These are phyloP conservation scores for Neofusicoccum laricinum DNA, from an alignment of 2,329 filamentous ascomycete species.

Conservation along the genomic window DNA sequence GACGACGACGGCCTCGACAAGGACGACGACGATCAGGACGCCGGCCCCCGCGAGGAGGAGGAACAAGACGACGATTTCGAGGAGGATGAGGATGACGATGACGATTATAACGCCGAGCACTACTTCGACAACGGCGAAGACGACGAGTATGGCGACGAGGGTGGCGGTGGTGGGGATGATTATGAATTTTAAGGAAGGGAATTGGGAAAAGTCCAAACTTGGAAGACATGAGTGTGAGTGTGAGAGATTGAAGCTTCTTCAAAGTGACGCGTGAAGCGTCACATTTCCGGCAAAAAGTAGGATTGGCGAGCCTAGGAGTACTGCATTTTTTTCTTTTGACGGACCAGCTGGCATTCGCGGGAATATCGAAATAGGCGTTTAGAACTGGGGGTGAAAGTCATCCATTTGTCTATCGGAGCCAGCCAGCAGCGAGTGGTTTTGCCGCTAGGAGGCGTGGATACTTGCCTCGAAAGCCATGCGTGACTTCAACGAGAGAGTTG, in stretches of 20 bases:
- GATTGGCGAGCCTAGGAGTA: background rate
- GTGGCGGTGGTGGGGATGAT: constrained; percentile 48
- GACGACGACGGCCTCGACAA: constrained; percentile 38
- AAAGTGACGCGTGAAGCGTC: background rate
- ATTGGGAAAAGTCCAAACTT: too few species aligned
- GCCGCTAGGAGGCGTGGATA: too few species aligned
- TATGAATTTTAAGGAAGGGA: background rate
- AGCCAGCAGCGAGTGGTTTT: too few species aligned
- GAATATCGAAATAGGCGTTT: too few species aligned
- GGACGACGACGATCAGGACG: constrained; percentile 31
- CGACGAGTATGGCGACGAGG: constrained; percentile 52
- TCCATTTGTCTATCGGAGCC: too few species aligned
- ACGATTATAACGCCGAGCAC: constrained; percentile 63
- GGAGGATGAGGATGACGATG: constrained; percentile 60
- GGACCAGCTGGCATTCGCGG: too few species aligned
- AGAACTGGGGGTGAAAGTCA: too few species aligned
- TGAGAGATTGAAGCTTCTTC: background rate
- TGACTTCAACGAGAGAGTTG: too few species aligned
- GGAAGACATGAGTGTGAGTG: too few species aligned
- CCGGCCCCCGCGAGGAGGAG: constrained; percentile 47
- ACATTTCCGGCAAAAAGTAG: background rate
- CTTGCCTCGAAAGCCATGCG: too few species aligned
- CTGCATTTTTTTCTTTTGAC: background rate
- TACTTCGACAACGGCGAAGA: constrained; percentile 63
- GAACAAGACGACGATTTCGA: constrained; percentile 57